Evolutionary conservation across 1,284 basidiomycete genomes (phyloP), one percentile per base, ranked within the genome.

Genomic region (Clitocybe nebularis): DNA sequence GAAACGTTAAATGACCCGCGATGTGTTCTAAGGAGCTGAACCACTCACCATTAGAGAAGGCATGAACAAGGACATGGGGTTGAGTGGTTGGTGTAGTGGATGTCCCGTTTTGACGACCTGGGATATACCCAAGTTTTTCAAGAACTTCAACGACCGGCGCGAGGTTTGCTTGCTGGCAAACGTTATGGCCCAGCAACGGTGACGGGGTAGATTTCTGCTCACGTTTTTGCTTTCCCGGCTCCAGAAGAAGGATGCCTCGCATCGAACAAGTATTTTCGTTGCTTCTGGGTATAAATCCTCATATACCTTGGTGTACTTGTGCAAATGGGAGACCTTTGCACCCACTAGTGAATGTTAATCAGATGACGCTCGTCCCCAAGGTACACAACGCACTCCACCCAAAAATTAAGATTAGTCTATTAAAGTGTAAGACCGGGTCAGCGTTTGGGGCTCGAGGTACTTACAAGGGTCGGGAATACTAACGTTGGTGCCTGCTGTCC

Each of bases 1-100:
- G n/a, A 32, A 25, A 4, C 6, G 28, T 8, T 32, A 32, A 32
- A 32, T 14, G n/a, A 16, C 9, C 11, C 26, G 13, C 19, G 7
- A 32, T 16, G 19, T 17, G 11, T 29, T 5, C 24, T 39, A n/a
- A 36, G 30, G 34, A 22, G 4, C 22, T 32, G 1, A n/a, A 14
- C 4, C 17, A 41, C 56, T 19, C 52, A 74, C 78, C 79, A 30
- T 81, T 80, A 2, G 77, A 81, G 47, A 81, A 79, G 0, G 63
- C 58, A 42, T 81, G 78, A 1, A 73, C 56, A 3, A 81, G 61
- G 16, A 79, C 56, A 10, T 69, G 50, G 13, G 43, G 45, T 14
- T 22, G 21, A 56, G 14, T 60, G 62, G 19, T 44, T 48, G 43
- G 44, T 49, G 14, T 42, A 47, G 16, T 41, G 20, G 25, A 13